Evolutionary conservation across 73 alveolate genomes (phyloP), one percentile per base, ranked within the genome.

Genomic region (Urostyla sp.): DNA sequence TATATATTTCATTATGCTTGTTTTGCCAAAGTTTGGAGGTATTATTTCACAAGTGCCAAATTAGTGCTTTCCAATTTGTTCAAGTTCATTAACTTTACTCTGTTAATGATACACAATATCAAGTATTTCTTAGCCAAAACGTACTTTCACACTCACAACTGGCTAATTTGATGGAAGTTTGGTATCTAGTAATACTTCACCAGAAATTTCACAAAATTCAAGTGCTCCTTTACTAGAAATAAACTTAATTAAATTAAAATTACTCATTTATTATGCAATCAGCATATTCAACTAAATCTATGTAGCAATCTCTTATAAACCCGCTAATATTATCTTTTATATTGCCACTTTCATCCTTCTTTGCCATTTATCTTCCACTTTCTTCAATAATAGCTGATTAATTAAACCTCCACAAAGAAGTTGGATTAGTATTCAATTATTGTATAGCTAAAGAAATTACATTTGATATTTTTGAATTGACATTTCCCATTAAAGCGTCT

Each of bases 201-300:
- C 79, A 3, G 58, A 13, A 43, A 63, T 43, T 31, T 37, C 46
- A 24, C 24, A 16, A 21, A 20, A 3, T 27, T 63, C 79, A 63
- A 63, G 26, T 1, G 23, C 60, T 43, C 79, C 79, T 13, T 18
- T 18, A 24, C 79, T 63, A 63, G 10, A 8, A 8, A 13, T 18
- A 32, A 35, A n/a, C 1, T 31, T 2, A 58, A 30, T 31, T 30
- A 27, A 30, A n/a, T 18, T n/a, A n/a, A 1, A 13, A 44, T 37
- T 63, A 63, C 79, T 63, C 79, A 63, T 63, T 63, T 43, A 63
- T 27, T 43, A 63, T 38, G 60, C 79, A 38, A 7, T 63, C 61
- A 8, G 60, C 79, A 63, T 63, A 63, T 63, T 63, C 79, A 37
- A 63, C 44, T 37, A 63, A 8, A 38, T 63, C 79, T 11, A 63